Base-by-base conservation (phyloP, 805 yeast species). In the Candida yuanshanica region DNA sequence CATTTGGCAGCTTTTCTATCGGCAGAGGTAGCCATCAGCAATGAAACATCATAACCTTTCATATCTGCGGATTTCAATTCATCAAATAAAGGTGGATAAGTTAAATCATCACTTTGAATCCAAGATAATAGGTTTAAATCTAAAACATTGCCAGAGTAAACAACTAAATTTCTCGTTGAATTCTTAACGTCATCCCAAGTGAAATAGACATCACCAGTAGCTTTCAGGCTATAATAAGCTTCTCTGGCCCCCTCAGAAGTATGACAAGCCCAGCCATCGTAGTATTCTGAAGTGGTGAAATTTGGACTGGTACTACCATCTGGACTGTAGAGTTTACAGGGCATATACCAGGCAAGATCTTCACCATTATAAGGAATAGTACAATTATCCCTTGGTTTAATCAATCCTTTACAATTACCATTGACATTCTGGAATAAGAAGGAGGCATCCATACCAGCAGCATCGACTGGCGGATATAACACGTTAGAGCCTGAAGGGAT, bases 341-440 rank as follows among this genome's bases (percentile, higher is more conserved):
- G 98, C 82, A 90, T 88, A 64, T 93, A 93, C 96, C 96, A 90
- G 14, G 95, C 97, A 51, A 91, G 60, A 23, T 75, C 70, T 20
- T 75, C 80, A 24, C 75, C 74, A 42, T 75, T 69, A 46, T 68
- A 63, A 1, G 97, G 97, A 44, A 90, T 90, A 0, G 82, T 53
- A 51, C 85, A 75, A 55, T 81, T 74, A 4, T 65, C 75, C 48
- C 76, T 77, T 35, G 96, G 95, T 5, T 58, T 70, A 42, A 93
- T 83, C 38, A 90, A 65, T 27, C 79, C 81, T 60, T 78, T 81
- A 66, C 99, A 91, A 59, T 90, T 80, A 17, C 95, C 95, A 59
- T 89, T 89, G 35, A 89, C 95, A 60, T 89, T 89, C 62, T 89
- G 97, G 60, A 89, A 89, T 43, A 89, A 66, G 51, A 89, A 81